phyloP scores from a whole-genome alignment of 768 basidiomycete genomes.

The Leccinum sublutescens region DNA sequence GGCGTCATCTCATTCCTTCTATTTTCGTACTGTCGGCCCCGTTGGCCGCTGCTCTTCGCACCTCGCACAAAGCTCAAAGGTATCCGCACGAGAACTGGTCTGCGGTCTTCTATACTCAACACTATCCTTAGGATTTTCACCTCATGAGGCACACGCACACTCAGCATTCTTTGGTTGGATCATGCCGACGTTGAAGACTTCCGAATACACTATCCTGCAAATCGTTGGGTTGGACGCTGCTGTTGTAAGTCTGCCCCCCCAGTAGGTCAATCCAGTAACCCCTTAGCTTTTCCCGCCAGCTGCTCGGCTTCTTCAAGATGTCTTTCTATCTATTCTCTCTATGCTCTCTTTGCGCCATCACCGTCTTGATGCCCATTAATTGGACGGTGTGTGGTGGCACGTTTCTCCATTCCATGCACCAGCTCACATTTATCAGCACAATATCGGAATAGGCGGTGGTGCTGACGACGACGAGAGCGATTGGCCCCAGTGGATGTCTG shows the following conservation, averaged over 20 bases:
- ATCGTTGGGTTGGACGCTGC: conserved; percentile 97
- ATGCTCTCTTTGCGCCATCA: conserved; percentile 76
- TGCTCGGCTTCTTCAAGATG: conserved; percentile 95
- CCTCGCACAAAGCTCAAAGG: conserved; percentile 95
- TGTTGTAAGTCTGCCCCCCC: conserved; percentile 59
- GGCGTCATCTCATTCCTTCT: conserved; percentile 79
- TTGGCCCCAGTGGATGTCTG: conserved; percentile 42
- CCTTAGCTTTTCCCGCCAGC: conserved; percentile 41
- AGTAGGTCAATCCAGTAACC: not conserved
- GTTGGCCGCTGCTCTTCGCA: conserved; percentile 89
- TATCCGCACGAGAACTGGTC: conserved; percentile 26
- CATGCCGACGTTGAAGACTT: conserved; percentile 83
- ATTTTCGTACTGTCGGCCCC: conserved; percentile 85
- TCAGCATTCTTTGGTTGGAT: conserved; percentile 95
- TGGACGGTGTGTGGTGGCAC: conserved; percentile 61
- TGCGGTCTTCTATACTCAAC: conserved; percentile 1
- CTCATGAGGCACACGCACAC: conserved; percentile 87
- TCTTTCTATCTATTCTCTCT: conserved; percentile 88
- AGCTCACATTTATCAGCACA: conserved; percentile 47
- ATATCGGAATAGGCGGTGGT: conserved; percentile 64
- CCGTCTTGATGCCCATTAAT: conserved; percentile 94
- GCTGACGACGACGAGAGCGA: conserved; percentile 39
- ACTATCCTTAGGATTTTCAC: conserved; percentile 73
- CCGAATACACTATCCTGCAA: conserved; percentile 91
- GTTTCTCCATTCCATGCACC: not conserved